Conservation (phyloP, 106 monocot species). For the Dioscorea zingiberensis region DNA sequence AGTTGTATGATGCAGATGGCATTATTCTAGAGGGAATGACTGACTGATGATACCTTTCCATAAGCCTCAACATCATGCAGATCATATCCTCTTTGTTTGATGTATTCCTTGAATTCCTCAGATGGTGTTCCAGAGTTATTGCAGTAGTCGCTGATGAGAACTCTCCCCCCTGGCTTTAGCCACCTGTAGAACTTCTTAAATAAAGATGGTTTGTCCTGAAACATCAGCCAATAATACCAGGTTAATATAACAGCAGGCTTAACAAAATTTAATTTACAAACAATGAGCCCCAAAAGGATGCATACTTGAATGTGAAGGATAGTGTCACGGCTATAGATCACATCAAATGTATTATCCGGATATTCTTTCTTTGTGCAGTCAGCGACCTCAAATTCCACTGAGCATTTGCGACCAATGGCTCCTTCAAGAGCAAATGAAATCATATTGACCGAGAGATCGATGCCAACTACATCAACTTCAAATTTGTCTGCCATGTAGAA, state of each 20-base stretch:
- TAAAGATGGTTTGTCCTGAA: conserved; percentile 79
- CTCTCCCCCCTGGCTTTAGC: conserved; percentile 86
- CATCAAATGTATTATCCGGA: conserved; percentile 56
- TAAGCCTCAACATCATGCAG: conserved; percentile 84
- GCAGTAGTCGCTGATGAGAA: conserved; percentile 95
- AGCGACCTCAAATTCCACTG: conserved; percentile 74
- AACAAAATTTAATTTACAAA: too few relatives aligned
- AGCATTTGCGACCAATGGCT: conserved; percentile 70
- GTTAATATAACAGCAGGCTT: too few relatives aligned
- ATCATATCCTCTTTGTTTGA: conserved; percentile 92
- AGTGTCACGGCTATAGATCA: conserved; percentile 78
- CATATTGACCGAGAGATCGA: conserved; percentile 82
- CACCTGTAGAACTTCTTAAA: conserved; percentile 76
- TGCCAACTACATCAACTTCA: conserved; percentile 67
- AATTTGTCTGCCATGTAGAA: conserved; percentile 80
- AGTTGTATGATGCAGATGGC: not conserved
- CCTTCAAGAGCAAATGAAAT: conserved; percentile 73
- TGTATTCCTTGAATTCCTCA: conserved; percentile 72
- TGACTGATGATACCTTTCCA: conserved; percentile 43
- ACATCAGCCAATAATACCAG: not conserved
- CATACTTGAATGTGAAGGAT: conserved; percentile 71
- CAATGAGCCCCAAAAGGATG: too few relatives aligned
- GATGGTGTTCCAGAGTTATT: conserved; percentile 58
- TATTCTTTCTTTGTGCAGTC: conserved; percentile 67
- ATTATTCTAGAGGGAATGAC: not conserved